Conservation (phyloP, 306 rosid species). For the Macrotyloma uniflorum region DNA sequence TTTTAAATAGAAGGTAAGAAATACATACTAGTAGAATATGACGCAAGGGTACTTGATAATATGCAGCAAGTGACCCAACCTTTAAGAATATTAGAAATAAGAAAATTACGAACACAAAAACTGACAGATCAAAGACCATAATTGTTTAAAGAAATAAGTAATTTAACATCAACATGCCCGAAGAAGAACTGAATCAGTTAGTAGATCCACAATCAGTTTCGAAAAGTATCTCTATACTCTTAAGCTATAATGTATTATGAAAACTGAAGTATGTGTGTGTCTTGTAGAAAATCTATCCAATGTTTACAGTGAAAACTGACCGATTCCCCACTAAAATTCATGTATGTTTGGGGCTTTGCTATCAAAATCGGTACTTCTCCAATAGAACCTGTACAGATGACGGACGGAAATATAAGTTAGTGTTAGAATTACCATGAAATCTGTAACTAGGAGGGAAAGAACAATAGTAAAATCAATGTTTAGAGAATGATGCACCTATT, state of each 20-base stretch:
- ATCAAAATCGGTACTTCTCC: constrained; percentile 86
- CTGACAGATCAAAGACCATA: not conserved
- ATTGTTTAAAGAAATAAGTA: constrained; percentile 1
- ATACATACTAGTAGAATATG: constrained; percentile 77
- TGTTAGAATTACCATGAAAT: not conserved
- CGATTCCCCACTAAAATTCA: constrained; percentile 93
- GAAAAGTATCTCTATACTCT: not conserved
- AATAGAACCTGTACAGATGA: constrained; percentile 80
- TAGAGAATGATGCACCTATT: constrained; percentile 58
- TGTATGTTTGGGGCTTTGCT: constrained; percentile 92
- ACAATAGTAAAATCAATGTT: not conserved
- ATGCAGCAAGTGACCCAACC: constrained; percentile 97
- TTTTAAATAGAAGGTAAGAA: constrained; percentile 13
- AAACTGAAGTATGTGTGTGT: not conserved
- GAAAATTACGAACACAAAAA: constrained; percentile 29
- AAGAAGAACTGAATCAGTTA: constrained; percentile 15
- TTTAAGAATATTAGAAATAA: constrained; percentile 37
- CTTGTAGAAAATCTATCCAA: not conserved
- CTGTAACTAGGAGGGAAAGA: not conserved
- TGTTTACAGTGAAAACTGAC: constrained; percentile 54
- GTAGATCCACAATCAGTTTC: constrained; percentile 16
- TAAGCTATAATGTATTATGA: not conserved
- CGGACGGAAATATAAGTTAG: constrained; percentile 35
- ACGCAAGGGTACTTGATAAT: constrained; percentile 87
- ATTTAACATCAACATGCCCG: not conserved